A percentile compares a stretch with the other conserved stretches of the same genome.
Conservation (phyloP, 2,329 filamentous ascomycete species). For the Paracamarosporium sp. region DNA sequence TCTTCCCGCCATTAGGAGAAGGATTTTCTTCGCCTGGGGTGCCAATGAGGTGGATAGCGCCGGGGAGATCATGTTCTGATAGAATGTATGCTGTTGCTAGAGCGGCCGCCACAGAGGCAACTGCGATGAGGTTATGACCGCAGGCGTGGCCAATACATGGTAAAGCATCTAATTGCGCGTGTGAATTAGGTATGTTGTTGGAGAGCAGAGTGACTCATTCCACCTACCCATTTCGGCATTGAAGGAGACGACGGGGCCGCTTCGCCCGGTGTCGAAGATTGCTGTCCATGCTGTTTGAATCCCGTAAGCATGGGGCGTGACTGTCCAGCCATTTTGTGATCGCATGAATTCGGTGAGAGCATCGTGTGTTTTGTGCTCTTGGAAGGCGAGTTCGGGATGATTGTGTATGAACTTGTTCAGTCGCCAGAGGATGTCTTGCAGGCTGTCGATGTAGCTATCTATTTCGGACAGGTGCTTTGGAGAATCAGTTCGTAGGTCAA, state of each 20-base stretch:
- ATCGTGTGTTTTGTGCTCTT: conserved; percentile 30
- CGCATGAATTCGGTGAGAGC: conserved; percentile 28
- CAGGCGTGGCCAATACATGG: conserved; percentile 53
- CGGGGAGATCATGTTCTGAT: conserved; percentile 49
- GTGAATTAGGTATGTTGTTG: conserved; percentile 20
- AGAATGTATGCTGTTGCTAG: conserved; percentile 55
- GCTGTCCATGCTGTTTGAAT: conserved; percentile 62
- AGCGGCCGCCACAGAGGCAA: conserved; percentile 47
- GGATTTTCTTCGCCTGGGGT: conserved; percentile 62
- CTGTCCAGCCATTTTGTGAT: conserved; percentile 55
- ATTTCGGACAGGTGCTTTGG: conserved; percentile 13
- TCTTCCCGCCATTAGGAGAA: conserved; percentile 57
- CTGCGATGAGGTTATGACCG: conserved; percentile 55
- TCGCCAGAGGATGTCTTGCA: conserved; percentile 45
- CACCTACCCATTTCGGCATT: conserved; percentile 47
- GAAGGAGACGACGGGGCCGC: conserved; percentile 56
- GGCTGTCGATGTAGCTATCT: conserved; percentile 7
- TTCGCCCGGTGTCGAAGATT: conserved; percentile 54
- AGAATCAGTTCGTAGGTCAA: background rate
- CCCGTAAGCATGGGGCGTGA: conserved; percentile 59
- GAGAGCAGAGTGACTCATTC: background rate
- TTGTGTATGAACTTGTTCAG: conserved; percentile 27
- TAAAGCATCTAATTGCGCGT: conserved; percentile 42
- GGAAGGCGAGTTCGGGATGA: conserved; percentile 28
- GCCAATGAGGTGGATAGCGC: conserved; percentile 57